A percentile compares a stretch with the other conserved stretches of the same genome.
phyloP scores from a whole-genome alignment of 148 eudicot genomes.

The Heliamphora exappendiculata region DNA sequence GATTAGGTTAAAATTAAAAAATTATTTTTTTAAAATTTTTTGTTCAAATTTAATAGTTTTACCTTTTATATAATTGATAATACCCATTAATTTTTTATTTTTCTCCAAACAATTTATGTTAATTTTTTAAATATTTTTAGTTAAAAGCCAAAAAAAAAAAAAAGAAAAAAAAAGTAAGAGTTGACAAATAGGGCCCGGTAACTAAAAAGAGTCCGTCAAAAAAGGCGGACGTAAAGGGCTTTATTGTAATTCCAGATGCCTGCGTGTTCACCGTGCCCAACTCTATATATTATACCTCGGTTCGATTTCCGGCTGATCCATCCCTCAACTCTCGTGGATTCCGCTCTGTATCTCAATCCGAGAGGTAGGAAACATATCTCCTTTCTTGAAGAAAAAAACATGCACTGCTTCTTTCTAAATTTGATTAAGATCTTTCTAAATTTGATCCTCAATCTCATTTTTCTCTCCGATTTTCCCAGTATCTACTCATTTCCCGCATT shows the following conservation, averaged over 20 bases:
- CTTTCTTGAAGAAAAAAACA: neutral
- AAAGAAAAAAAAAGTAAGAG: no score
- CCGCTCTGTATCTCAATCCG: neutral
- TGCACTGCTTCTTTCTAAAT: no score
- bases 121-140: no score
- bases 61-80: no score
- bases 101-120: no score
- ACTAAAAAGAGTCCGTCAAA: neutral
- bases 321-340: neutral
- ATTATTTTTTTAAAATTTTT: no score
- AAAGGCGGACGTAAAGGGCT: neutral
- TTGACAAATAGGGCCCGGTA: no score
- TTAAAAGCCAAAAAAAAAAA: no score
- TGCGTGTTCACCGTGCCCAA: neutral
- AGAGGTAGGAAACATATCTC: neutral
- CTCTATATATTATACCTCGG: neutral
- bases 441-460: neutral
- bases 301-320: neutral
- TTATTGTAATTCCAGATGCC: neutral
- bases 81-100: no score
- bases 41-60: no score
- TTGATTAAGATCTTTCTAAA: neutral
- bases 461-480: neutral
- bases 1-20: no score
- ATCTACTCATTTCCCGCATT: neutral